Percentiles rank a stretch among this genome's conserved stretches.
Conservation (phyloP, 2,329 filamentous ascomycete genomes). For the Ophiosphaerella narmari region DNA sequence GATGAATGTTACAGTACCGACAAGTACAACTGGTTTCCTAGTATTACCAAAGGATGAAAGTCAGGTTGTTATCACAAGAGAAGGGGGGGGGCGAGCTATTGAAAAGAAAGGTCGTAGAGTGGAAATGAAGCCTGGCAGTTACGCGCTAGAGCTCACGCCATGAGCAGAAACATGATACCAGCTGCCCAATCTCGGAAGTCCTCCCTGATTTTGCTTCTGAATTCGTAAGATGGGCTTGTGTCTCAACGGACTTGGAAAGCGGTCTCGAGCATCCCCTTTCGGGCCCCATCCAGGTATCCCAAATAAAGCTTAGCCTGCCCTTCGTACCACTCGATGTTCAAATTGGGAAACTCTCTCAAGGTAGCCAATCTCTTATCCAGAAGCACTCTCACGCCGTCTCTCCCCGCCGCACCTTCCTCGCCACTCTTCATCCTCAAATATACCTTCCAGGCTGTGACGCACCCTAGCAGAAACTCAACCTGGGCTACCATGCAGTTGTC, state of each 20-base stretch:
- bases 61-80: slow-evolving; percentile 6
- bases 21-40: slow-evolving; percentile 23
- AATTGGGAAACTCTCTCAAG: neutral
- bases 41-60: slow-evolving; percentile 17
- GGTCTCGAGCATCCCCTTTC: too few relatives aligned
- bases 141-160: slow-evolving; percentile 6
- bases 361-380: neutral
- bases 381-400: neutral
- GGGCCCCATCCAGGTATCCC: neutral
- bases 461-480: slow-evolving; percentile 13
- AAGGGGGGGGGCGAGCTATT: neutral
- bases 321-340: neutral
- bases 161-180: neutral
- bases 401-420: neutral
- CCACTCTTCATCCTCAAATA: slow-evolving; percentile 6
- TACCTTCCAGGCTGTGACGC: slow-evolving; percentile 15
- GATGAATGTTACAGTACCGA: slow-evolving; percentile 30
- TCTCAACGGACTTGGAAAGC: too few relatives aligned
- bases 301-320: neutral
- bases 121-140: slow-evolving; percentile 11
- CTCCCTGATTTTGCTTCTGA: too few relatives aligned
- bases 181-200: too few relatives aligned
- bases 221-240: too few relatives aligned
- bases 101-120: slow-evolving; percentile 7
- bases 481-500: slow-evolving; percentile 18